These are phyloP conservation scores for Articulospora tetracladia DNA, from an alignment of 495 filamentous ascomycete genomes.

Conservation along the genomic window DNA sequence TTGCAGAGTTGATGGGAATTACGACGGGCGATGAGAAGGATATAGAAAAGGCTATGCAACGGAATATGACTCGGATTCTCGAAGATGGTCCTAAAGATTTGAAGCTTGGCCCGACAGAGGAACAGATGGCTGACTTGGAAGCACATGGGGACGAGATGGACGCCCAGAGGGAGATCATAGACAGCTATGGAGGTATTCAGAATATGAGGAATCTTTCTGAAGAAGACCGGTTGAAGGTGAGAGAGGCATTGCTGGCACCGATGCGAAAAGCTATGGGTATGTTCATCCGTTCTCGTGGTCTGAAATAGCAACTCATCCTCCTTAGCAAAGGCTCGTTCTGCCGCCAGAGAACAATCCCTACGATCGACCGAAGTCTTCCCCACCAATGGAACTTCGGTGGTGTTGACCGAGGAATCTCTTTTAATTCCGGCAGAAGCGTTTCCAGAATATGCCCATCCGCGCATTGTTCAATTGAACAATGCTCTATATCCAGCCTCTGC, in stretches of 20 bases:
- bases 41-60: neutral
- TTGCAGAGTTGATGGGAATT: neutral
- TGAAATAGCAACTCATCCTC: neutral
- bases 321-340: neutral
- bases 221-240: constrained; percentile 5
- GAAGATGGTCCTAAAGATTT: neutral
- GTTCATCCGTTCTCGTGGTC: neutral
- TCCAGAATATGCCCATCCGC: neutral
- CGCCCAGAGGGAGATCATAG: constrained; percentile 1
- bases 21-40: neutral
- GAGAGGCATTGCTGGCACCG: neutral
- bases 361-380: neutral
- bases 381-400: neutral
- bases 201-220: constrained; percentile 8
- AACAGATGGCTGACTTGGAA: neutral
- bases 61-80: neutral
- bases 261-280: neutral
- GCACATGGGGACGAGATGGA: constrained; percentile 6
- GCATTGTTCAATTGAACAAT: neutral
- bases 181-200: neutral
- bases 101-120: constrained; percentile 1
- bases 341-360: neutral
- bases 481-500: neutral
- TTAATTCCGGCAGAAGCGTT: neutral
- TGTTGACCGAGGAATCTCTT: neutral